Evolutionary conservation across 2,329 filamentous ascomycete species (phyloP), one percentile per base, ranked within the genome.

Genomic region (Verticillium nonalfalfae): DNA sequence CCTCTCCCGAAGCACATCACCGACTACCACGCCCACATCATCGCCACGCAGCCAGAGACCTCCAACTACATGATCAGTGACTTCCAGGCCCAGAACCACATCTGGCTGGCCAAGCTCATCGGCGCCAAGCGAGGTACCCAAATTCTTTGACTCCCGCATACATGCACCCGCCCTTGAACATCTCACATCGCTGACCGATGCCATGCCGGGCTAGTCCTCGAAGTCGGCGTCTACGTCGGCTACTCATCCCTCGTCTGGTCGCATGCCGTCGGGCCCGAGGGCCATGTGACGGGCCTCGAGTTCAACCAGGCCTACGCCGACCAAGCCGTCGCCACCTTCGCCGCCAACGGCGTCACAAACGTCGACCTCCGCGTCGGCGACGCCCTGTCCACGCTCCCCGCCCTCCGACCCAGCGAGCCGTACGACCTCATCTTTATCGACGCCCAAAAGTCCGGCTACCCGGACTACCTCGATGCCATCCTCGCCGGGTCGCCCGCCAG

Each of bases 341-440:
- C 67, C 21, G 72, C 75, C 36, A 70, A 76, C 50, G 73, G 72
- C 15, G 67, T 81, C 39, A 68, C 70, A 38, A 84, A 84, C 65
- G 71, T 78, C 39, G 73, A 81, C n/a, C 70, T 84, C 13, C 64
- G 79, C 7, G 71, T 79, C 18, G 81, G 81, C 4, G 74, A 81
- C 65, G 81, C 78, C 4, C 71, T 77, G 9, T 70, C 80, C 63
- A 78, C 76, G 80, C 70, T 77, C 10, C 66, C 69, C 7, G 61
- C 66, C n/a, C 72, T 75, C 3, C 65, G 76, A 62, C 66, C 71
- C 61, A 61, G 69, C 39, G 70, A 77, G 66, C 79, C 82, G 4
- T 85, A 81, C 65, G 82, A 84, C 68, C 70, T 83, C 55, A 75
- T 84, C 68, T 84, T 84, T 68, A 76, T 84, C 63, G 81, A 84